Percentiles rank a stretch among this genome's conserved stretches.
These are phyloP conservation scores for Misopates orontium DNA, from an alignment of 257 asterid species.

Conservation along the genomic window DNA sequence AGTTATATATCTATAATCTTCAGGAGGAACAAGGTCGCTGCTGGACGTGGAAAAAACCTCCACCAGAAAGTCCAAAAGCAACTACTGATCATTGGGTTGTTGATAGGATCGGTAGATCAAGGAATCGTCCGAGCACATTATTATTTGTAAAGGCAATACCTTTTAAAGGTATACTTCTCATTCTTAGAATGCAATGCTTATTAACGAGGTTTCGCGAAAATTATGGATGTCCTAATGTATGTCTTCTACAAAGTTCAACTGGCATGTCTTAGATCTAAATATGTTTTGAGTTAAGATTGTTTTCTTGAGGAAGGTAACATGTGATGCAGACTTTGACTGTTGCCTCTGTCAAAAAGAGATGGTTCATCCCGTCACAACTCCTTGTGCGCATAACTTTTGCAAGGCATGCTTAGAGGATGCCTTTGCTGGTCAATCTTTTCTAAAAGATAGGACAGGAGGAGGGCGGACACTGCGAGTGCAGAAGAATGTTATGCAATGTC, in stretches of 20 bases:
- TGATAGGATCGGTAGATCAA: slow-evolving; percentile 37
- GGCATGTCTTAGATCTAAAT: too few relatives aligned
- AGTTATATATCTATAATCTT: too few relatives aligned
- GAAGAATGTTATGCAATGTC: slow-evolving; percentile 89
- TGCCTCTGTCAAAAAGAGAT: slow-evolving; percentile 67
- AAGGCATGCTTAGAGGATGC: slow-evolving; percentile 78
- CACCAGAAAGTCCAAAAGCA: slow-evolving; percentile 57
- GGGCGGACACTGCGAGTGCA: slow-evolving; percentile 62
- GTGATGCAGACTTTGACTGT: slow-evolving; percentile 78
- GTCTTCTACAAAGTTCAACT: too few relatives aligned
- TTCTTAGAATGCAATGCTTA: too few relatives aligned
- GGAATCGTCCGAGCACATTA: too few relatives aligned
- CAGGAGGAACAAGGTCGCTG: slow-evolving; percentile 64
- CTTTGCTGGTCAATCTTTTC: slow-evolving; percentile 70
- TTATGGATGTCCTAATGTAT: too few relatives aligned
- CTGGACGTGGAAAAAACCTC: slow-evolving; percentile 72
- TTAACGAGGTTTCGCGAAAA: too few relatives aligned
- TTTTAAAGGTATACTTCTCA: too few relatives aligned
- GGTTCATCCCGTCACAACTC: slow-evolving; percentile 78
- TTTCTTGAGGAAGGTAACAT: slow-evolving; percentile 5
- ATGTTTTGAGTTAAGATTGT: too few relatives aligned
- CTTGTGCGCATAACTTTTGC: slow-evolving; percentile 94
- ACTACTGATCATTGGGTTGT: slow-evolving; percentile 38
- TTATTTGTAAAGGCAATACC: too few relatives aligned
- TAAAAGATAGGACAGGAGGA: slow-evolving; percentile 63